Evolutionary conservation across 23 red algal species (phyloP), one percentile per base, ranked within the genome.

Genomic region (Cyanidioschyzon merolae): DNA sequence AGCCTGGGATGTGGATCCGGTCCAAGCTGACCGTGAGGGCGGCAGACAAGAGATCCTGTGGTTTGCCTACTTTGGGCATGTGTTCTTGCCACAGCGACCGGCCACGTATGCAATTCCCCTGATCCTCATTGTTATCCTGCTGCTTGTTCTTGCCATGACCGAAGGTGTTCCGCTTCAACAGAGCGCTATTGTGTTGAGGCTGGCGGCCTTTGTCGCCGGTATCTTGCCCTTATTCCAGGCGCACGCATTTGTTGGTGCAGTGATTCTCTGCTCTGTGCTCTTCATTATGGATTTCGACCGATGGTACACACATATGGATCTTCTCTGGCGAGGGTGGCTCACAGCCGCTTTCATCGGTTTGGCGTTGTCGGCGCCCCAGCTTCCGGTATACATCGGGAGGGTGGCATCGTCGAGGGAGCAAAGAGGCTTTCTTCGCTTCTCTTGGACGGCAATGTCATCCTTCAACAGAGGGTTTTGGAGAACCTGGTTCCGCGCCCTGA

Each of bases 1-100:
- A 7, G 21, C 63, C 63, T 71, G 63, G 63, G 63, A 71, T 35
- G 63, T 71, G 12, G 63, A 71, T 71, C 63, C 63, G 12, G 63
- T 71, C 7, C 63, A 71, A 35, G 63, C 21, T 7, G 32, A 35
- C 30, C 12, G 7, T 25, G 63, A 71, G 29, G 32, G 32, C 63
- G 21, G n/a, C 12, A 35, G 7, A 25, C 2, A 27, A 25, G 63
- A 71, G 63, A 35, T 71, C n/a, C 21, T 71, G 16, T 71, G 63
- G 63, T 71, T 71, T 27, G 32, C n/a, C 32, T 71, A 71, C 29
- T 35, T 71, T 7, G 63, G 63, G 16, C 63, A 71, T 35, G 63
- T 71, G 16, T 71, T 71, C 29, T 32, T 71, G n/a, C 63, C 63
- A 27, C 63, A 71, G 29, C 63, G 63, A 7, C 32, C 63, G 29